Evolutionary conservation across 2,329 filamentous ascomycete species (phyloP).

Genomic region (Catunica adiposa): DNA sequence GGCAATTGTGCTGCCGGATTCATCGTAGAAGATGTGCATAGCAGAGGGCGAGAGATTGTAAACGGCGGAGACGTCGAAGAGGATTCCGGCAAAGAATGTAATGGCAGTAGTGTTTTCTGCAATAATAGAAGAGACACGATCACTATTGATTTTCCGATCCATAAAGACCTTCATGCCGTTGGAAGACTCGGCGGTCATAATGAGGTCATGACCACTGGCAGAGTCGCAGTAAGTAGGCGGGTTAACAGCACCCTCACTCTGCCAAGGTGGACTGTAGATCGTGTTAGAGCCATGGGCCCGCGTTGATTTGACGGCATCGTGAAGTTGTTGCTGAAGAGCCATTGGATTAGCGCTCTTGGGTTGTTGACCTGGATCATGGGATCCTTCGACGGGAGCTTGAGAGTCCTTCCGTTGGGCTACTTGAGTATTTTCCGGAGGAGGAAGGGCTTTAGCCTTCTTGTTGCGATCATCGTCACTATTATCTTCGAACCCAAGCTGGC

Average conservation of each 20-base stretch:
- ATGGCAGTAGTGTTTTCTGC: conserved; percentile 42
- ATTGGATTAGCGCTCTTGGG: conserved; percentile 33
- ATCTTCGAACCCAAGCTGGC: conserved; percentile 49
- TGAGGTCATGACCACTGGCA: conserved; percentile 55
- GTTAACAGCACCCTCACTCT: conserved; percentile 55
- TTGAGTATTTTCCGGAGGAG: neutral
- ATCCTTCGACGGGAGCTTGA: conserved; percentile 17
- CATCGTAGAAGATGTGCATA: conserved; percentile 79
- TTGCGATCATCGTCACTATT: conserved; percentile 25
- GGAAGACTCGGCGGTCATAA: conserved; percentile 50
- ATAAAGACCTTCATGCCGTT: conserved; percentile 62
- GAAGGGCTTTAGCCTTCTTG: neutral
- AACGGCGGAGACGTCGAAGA: conserved; percentile 52
- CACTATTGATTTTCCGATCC: conserved; percentile 32
- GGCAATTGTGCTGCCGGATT: conserved; percentile 63
- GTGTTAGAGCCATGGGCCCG: conserved; percentile 57
- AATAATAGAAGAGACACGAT: conserved; percentile 36
- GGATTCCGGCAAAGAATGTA: conserved; percentile 50
- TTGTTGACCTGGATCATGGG: neutral
- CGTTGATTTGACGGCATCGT: conserved; percentile 63
- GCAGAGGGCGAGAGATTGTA: conserved; percentile 54
- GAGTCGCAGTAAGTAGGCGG: conserved; percentile 76
- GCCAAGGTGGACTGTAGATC: conserved; percentile 57
- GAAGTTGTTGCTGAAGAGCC: conserved; percentile 50
- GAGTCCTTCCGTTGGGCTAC: conserved; percentile 7